Conservation (phyloP, 176 grass and related monocot species). For the Paspalum vaginatum region DNA sequence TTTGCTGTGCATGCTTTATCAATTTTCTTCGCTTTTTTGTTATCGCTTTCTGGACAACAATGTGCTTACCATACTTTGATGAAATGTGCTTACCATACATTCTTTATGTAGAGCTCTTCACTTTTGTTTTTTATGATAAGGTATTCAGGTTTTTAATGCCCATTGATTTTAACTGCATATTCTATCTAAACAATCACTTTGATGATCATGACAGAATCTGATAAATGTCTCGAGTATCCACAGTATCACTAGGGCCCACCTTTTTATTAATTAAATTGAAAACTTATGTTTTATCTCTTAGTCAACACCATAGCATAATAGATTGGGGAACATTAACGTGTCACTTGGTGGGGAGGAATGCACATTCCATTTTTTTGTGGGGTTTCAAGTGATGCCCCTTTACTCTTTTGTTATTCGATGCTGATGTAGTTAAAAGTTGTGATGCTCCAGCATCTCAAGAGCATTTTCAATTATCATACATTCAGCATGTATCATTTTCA, state of each 20-base stretch:
- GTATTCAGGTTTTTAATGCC: constrained; percentile 32
- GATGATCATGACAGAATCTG: not conserved
- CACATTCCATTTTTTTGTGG: not conserved
- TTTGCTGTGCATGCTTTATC: not conserved
- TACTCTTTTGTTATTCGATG: constrained; percentile 26
- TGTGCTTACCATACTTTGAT: constrained; percentile 7
- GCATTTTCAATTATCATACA: no score
- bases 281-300: no score
- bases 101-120: constrained; percentile 22
- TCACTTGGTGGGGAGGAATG: not conserved
- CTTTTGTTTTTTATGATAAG: constrained; percentile 11
- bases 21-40: constrained; percentile 32
- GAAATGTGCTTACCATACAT: constrained; percentile 2
- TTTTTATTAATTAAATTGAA: no score
- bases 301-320: no score
- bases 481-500: no score
- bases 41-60: constrained; percentile 6
- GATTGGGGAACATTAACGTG: not conserved
- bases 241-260: not conserved
- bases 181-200: constrained; percentile 14
- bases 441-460: no score
- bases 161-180: constrained; percentile 30
- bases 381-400: no score
- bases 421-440: not conserved
- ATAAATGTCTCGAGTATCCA: not conserved